A percentile compares a stretch with the other conserved stretches of the same genome.
phyloP scores from a whole-genome alignment of 768 basidiomycete genomes.

The Lactarius sanguifluus region DNA sequence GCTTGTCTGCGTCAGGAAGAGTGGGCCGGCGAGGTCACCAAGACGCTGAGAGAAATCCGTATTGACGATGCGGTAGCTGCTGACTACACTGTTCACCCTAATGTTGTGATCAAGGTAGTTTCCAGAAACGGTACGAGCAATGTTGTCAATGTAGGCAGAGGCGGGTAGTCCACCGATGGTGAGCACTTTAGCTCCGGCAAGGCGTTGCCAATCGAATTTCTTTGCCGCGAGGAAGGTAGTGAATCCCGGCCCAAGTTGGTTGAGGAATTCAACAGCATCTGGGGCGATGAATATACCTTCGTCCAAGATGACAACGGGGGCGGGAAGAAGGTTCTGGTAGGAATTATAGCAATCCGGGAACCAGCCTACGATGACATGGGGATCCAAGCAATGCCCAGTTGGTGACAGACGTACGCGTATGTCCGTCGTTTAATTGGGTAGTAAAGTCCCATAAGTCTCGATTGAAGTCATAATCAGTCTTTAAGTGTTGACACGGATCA shows the following conservation, averaged over 20 bases:
- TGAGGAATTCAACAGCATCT: constrained; percentile 52
- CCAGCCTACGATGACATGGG: constrained; percentile 43
- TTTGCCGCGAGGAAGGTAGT: constrained; percentile 45
- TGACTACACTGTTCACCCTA: constrained; percentile 62
- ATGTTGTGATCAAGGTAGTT: constrained; percentile 65
- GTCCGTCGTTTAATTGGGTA: constrained; percentile 61
- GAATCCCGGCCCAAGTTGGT: constrained; percentile 46
- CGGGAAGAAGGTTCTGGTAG: constrained; percentile 50
- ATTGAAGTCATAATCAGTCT: constrained; percentile 71
- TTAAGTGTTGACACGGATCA: background rate
- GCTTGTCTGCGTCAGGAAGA: constrained; percentile 46
- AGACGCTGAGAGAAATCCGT: constrained; percentile 56
- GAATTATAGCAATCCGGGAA: constrained; percentile 53
- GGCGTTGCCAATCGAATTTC: constrained; percentile 56
- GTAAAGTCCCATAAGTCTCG: constrained; percentile 54
- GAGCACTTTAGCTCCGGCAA: constrained; percentile 59
- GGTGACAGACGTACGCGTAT: constrained; percentile 47
- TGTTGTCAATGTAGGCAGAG: constrained; percentile 54
- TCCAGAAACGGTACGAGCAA: constrained; percentile 57
- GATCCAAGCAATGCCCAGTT: background rate
- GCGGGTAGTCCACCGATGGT: constrained; percentile 53
- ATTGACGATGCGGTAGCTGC: constrained; percentile 48
- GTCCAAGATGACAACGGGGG: constrained; percentile 42
- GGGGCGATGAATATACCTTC: constrained; percentile 49
- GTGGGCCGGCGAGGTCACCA: constrained; percentile 55